phyloP scores from a whole-genome alignment of 768 basidiomycete species.

The Leccinum olivaceopallidum region DNA sequence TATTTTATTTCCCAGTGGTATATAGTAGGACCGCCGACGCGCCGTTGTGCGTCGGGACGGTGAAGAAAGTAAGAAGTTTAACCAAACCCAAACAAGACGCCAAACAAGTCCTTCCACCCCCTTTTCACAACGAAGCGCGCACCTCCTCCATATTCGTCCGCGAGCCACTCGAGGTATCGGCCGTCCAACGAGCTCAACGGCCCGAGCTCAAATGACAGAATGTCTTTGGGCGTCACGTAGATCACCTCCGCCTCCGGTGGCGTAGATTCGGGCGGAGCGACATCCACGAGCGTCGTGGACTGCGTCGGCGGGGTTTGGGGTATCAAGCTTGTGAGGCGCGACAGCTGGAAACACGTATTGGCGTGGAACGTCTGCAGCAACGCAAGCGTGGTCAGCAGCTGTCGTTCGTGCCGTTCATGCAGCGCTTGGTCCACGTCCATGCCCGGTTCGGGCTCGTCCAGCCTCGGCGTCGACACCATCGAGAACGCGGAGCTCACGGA shows the following conservation, averaged over 20 bases:
- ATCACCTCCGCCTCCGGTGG: conserved; percentile 29
- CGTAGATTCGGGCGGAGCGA: background rate
- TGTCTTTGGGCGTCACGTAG: conserved; percentile 60
- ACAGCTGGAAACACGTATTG: conserved; percentile 58
- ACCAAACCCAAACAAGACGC: conserved; percentile 44
- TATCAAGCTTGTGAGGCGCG: conserved; percentile 38
- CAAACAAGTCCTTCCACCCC: conserved; percentile 49
- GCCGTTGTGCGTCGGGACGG: background rate
- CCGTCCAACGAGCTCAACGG: conserved; percentile 71
- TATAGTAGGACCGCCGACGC: background rate
- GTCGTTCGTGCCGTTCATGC: conserved; percentile 36
- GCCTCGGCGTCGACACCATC: conserved; percentile 24
- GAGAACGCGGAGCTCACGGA: conserved; percentile 33
- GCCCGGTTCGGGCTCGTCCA: conserved; percentile 23
- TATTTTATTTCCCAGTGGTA: no score
- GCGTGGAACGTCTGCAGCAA: conserved; percentile 70
- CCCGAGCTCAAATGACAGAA: conserved; percentile 69
- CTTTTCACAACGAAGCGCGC: conserved; percentile 39
- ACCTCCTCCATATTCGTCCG: conserved; percentile 59
- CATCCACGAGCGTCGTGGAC: background rate
- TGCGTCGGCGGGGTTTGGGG: conserved; percentile 3
- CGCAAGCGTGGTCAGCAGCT: conserved; percentile 50
- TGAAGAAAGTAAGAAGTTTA: conserved; percentile 14
- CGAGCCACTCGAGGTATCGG: conserved; percentile 79
- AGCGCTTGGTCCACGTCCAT: conserved; percentile 12